phyloP scores from a whole-genome alignment of 73 alveolate species.

The Paramecium biaurelia region DNA sequence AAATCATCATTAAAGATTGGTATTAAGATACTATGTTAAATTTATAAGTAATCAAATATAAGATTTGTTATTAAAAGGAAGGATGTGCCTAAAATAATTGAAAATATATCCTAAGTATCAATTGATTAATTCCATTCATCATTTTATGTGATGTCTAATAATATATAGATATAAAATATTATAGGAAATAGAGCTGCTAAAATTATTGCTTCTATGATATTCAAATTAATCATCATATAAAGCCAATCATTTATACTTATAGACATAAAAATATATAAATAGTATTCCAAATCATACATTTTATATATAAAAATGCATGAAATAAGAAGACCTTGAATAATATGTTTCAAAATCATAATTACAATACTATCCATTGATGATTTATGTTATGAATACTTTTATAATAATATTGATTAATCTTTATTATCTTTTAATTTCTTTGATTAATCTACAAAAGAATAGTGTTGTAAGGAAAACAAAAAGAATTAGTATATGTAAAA shows the following conservation, averaged over 20 bases:
- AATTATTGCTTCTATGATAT: neutral
- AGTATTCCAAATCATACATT: neutral
- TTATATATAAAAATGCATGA: neutral
- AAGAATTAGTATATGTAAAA: neutral
- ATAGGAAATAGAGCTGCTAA: neutral
- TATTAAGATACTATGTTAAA: neutral
- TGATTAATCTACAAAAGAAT: neutral
- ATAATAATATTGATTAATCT: neutral
- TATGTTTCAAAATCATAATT: neutral
- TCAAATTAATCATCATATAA: neutral
- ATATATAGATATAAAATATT: neutral
- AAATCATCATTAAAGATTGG: neutral
- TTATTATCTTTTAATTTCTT: neutral
- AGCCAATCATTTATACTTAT: neutral
- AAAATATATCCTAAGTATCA: neutral
- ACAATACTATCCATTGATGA: neutral
- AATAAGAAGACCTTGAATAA: neutral
- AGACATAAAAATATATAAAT: neutral
- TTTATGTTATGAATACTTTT: neutral
- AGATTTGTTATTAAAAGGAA: neutral
- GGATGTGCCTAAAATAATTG: neutral
- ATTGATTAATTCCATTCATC: neutral
- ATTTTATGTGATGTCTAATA: neutral
- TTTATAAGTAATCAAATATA: neutral
- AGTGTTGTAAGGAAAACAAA: neutral